These are phyloP conservation scores for Globisporangium barbulae DNA, from an alignment of 352 stramenopile genomes.

Conservation along the genomic window DNA sequence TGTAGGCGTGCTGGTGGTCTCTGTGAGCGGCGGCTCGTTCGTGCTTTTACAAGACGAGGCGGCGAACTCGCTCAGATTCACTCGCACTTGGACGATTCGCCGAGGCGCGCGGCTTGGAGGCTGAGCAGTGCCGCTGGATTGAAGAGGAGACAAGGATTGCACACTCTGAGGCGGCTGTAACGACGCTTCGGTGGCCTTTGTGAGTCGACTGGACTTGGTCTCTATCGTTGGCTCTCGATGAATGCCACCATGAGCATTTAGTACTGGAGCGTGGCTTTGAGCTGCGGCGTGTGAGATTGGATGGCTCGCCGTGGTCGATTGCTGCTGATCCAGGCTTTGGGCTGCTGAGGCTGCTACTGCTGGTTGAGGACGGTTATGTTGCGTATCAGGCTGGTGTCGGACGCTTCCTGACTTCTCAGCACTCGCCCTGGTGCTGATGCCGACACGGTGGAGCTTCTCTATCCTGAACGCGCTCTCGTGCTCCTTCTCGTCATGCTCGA, in stretches of 20 bases:
- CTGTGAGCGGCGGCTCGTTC: not conserved
- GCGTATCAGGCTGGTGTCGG: not conserved
- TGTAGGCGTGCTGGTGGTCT: not conserved
- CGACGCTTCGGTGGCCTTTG: not conserved
- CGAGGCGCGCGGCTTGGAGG: slow-evolving; percentile 9
- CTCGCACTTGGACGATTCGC: slow-evolving; percentile 44
- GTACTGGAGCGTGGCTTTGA: not conserved
- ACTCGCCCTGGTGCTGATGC: not conserved
- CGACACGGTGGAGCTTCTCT: slow-evolving; percentile 22
- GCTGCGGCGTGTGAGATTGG: not conserved
- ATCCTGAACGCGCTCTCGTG: slow-evolving; percentile 24
- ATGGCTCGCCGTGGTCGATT: not conserved
- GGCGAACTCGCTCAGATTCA: slow-evolving; percentile 38
- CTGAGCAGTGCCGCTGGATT: not conserved
- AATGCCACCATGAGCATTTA: not conserved
- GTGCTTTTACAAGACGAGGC: not conserved
- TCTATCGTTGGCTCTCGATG: not conserved
- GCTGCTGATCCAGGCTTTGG: not conserved
- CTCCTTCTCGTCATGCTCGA: slow-evolving; percentile 63
- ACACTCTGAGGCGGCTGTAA: not conserved
- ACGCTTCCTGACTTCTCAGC: not conserved
- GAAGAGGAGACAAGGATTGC: not conserved
- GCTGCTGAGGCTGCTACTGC: not conserved
- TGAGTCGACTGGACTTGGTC: not conserved
- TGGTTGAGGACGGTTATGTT: not conserved